Percentiles rank a stretch among this genome's conserved stretches.
Conservation (phyloP, 2,329 filamentous ascomycete species). For the Teratosphaeria viscida region DNA sequence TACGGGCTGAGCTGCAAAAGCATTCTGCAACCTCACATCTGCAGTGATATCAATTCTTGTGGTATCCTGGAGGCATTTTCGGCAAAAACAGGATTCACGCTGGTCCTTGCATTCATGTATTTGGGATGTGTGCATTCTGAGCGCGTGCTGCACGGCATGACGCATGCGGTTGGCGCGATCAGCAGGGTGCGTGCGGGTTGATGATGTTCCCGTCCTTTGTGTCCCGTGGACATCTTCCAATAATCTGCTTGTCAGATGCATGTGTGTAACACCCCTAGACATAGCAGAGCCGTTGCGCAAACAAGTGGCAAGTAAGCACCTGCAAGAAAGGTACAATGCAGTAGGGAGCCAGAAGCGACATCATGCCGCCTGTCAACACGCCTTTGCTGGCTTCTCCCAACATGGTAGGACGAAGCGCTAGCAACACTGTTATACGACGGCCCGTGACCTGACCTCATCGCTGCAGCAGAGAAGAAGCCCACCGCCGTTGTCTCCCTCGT, state of each 20-base stretch:
- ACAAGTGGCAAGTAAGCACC: not conserved
- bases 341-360: not conserved
- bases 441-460: not conserved
- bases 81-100: not conserved
- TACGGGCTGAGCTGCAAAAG: not conserved
- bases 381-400: not conserved
- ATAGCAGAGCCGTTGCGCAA: not conserved
- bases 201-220: not conserved
- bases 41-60: not conserved
- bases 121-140: not conserved
- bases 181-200: not conserved
- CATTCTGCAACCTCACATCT: not conserved
- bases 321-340: not conserved
- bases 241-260: no score
- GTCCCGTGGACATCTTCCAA: not conserved
- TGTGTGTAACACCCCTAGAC: not conserved
- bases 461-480: not conserved
- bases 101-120: not conserved
- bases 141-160: not conserved
- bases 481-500: not conserved
- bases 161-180: not conserved
- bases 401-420: not conserved
- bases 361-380: slow-evolving; percentile 2
- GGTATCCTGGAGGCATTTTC: not conserved
- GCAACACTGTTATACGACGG: not conserved